Evolutionary conservation across 306 rosid species (phyloP).

Genomic region (Fragaria nilgerrensis): DNA sequence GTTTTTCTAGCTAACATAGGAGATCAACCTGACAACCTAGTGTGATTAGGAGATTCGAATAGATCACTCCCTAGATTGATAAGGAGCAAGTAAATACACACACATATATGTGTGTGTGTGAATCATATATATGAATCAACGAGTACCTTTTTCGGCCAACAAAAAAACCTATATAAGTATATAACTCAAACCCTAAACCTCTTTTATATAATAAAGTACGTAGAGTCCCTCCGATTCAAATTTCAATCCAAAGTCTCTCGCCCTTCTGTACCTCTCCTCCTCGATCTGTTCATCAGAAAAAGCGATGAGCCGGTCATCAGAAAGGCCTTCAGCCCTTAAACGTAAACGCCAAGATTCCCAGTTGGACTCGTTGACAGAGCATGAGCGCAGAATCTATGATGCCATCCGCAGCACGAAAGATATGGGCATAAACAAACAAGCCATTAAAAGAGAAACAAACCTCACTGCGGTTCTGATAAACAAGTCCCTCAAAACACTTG

Average conservation of each 20-base stretch:
- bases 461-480: conserved; percentile 34
- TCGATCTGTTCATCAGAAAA: not conserved
- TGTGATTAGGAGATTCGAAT: not conserved
- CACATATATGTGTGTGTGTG: too few relatives aligned
- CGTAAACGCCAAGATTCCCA: conserved; percentile 42
- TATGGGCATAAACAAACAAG: conserved; percentile 60
- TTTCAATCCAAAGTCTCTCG: too few relatives aligned
- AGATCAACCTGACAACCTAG: not conserved
- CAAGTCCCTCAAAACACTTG: conserved; percentile 53
- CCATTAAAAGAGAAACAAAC: conserved; percentile 47
- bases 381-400: conserved; percentile 42
- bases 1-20: not conserved
- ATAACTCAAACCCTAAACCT: too few relatives aligned
- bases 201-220: too few relatives aligned
- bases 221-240: too few relatives aligned
- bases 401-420: conserved; percentile 47
- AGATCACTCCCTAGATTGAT: too few relatives aligned
- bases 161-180: too few relatives aligned
- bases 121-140: too few relatives aligned
- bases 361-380: conserved; percentile 34
- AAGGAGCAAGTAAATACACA: not conserved
- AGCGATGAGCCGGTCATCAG: conserved; percentile 44
- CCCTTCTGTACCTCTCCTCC: not conserved
- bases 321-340: conserved; percentile 48
- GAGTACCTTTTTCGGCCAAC: too few relatives aligned